Percentiles rank a stretch among this genome's conserved stretches.
phyloP scores from a whole-genome alignment of 345 rosid species.

The Melaleuca quinquenervia region DNA sequence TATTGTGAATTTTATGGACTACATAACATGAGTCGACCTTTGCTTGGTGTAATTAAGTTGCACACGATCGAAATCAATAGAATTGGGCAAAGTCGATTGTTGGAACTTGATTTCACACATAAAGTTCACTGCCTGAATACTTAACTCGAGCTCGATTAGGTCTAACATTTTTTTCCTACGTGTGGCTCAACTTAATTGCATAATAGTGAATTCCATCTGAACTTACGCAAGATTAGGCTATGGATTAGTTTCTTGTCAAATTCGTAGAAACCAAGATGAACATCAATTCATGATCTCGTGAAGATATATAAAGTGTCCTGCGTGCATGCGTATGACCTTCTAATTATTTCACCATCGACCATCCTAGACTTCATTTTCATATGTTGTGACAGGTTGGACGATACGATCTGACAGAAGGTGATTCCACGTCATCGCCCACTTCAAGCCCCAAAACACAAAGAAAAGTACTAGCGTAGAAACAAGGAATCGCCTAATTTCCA shows the following conservation, averaged over 20 bases:
- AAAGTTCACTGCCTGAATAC: neutral
- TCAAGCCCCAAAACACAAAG: too few relatives aligned
- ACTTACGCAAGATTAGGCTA: neutral
- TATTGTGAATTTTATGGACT: neutral
- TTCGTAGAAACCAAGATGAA: neutral
- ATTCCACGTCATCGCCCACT: neutral
- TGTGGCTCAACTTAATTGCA: neutral
- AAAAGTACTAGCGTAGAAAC: neutral
- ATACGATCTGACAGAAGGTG: neutral
- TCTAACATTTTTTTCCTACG: neutral
- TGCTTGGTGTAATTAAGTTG: neutral
- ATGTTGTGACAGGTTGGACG: neutral
- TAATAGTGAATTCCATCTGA: neutral
- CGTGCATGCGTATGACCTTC: neutral
- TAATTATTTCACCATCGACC: neutral
- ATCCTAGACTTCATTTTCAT: too few relatives aligned
- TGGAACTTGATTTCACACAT: neutral
- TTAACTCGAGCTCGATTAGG: neutral
- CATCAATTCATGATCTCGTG: neutral
- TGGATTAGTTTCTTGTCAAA: neutral
- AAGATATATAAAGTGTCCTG: neutral
- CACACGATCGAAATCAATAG: neutral
- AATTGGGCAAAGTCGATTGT: neutral
- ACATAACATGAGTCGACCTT: neutral
- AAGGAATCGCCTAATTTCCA: neutral